phyloP scores from a whole-genome alignment of 2,329 filamentous ascomycete genomes.

The Ophiostoma himal-ulmi region DNA sequence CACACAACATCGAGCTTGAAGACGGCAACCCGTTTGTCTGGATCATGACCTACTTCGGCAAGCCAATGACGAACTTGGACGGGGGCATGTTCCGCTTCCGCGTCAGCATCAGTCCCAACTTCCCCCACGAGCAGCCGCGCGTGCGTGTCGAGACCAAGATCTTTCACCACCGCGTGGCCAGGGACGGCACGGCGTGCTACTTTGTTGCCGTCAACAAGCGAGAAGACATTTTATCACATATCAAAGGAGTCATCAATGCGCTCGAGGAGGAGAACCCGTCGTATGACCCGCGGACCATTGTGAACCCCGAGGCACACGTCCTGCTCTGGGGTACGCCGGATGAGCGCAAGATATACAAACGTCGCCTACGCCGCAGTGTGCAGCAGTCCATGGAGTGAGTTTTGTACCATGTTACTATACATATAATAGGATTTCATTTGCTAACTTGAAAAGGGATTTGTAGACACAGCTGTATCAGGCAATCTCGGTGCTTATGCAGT shows the following conservation, averaged over 20 bases:
- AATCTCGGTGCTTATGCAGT: background rate
- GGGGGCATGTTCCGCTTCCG: slow-evolving; percentile 81
- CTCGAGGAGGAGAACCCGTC: slow-evolving; percentile 84
- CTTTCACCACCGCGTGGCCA: slow-evolving; percentile 82
- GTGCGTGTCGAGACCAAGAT: slow-evolving; percentile 73
- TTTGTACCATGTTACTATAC: background rate
- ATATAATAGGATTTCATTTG: background rate
- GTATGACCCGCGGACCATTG: slow-evolving; percentile 83
- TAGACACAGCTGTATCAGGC: background rate
- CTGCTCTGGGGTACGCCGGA: slow-evolving; percentile 78
- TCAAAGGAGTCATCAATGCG: slow-evolving; percentile 72
- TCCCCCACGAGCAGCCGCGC: slow-evolving; percentile 82
- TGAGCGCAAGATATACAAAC: slow-evolving; percentile 78
- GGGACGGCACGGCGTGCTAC: slow-evolving; percentile 79
- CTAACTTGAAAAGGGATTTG: background rate
- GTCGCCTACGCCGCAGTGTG: slow-evolving; percentile 71
- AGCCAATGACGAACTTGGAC: slow-evolving; percentile 88
- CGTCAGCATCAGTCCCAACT: slow-evolving; percentile 73
- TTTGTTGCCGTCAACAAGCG: slow-evolving; percentile 52
- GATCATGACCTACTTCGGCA: slow-evolving; percentile 82
- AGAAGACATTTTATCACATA: slow-evolving; percentile 76
- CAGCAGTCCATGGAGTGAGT: slow-evolving; percentile 60
- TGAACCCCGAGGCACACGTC: slow-evolving; percentile 78
- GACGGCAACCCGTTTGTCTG: slow-evolving; percentile 85
- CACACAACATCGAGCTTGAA: slow-evolving; percentile 69